Conservation (phyloP, 2,329 filamentous ascomycete genomes). For the Cladosporium sphaerospermum region DNA sequence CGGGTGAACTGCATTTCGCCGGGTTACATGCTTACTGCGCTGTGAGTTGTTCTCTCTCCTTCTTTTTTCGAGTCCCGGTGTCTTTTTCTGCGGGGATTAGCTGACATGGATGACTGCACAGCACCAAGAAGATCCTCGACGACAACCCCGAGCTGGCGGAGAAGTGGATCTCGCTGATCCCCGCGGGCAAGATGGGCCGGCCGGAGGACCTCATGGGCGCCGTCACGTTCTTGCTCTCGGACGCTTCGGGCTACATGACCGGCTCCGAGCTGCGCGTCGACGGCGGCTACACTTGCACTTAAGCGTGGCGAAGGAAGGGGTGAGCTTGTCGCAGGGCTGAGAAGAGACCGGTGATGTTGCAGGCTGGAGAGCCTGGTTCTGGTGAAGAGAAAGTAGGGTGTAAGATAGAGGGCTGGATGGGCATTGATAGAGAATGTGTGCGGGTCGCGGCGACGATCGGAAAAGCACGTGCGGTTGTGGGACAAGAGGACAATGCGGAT, state of each 20-base stretch:
- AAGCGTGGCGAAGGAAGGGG: conserved; percentile 5
- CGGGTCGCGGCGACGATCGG: too few species aligned
- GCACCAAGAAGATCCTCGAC: conserved; percentile 87
- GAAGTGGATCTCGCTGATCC: conserved; percentile 89
- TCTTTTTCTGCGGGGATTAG: neutral
- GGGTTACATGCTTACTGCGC: conserved; percentile 90
- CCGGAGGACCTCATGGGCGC: conserved; percentile 92
- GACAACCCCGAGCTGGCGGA: conserved; percentile 85
- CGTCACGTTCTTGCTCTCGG: conserved; percentile 77
- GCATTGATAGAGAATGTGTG: too few species aligned
- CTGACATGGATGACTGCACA: conserved; percentile 31
- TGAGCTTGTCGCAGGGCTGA: too few species aligned
- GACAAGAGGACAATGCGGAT: too few species aligned
- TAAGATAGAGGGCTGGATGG: too few species aligned
- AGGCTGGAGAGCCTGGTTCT: too few species aligned
- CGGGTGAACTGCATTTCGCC: conserved; percentile 93
- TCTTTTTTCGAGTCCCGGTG: neutral
- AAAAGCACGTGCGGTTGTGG: too few species aligned
- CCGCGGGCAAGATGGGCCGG: conserved; percentile 85
- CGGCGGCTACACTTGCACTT: conserved; percentile 38
- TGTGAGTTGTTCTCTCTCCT: conserved; percentile 52
- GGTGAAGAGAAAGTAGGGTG: too few species aligned
- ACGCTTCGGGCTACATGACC: conserved; percentile 68
- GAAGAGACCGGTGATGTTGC: too few species aligned
- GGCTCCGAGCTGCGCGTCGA: conserved; percentile 41